phyloP scores from a whole-genome alignment of 164 flowering plant species.

The Piper betle region DNA sequence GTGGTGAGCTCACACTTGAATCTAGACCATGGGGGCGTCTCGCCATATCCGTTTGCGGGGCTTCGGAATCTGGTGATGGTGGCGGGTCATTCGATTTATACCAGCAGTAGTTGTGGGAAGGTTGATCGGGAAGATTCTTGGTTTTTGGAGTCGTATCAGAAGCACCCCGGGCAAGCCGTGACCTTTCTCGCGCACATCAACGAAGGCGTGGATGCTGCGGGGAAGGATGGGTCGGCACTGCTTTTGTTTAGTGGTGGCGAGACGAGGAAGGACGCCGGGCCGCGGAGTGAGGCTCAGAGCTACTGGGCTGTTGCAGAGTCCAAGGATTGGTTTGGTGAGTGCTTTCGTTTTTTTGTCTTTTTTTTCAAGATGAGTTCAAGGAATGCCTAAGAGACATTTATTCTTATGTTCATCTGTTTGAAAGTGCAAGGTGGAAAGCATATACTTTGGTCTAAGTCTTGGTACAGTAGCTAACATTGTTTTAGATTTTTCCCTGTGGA shows the following conservation, averaged over 20 bases:
- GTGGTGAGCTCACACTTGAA: constrained; percentile 15
- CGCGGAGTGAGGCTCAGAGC: constrained; percentile 98
- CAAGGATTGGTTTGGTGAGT: constrained; percentile 94
- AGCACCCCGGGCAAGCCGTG: constrained; percentile 83
- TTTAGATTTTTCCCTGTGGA: no score
- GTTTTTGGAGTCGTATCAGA: constrained; percentile 90
- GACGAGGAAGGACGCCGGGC: constrained; percentile 93
- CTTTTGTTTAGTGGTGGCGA: constrained; percentile 98
- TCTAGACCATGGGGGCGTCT: constrained; percentile 11
- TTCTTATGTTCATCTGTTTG: background rate
- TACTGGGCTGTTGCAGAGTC: constrained; percentile 95
- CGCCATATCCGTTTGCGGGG: constrained; percentile 40
- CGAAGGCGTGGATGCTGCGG: constrained; percentile 66
- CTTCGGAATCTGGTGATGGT: constrained; percentile 88
- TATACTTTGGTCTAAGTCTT: no score
- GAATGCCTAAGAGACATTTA: no score
- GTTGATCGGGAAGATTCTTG: constrained; percentile 80
- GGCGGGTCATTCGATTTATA: constrained; percentile 94
- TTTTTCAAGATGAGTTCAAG: no score
- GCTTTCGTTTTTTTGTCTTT: background rate
- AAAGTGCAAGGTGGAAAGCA: no score
- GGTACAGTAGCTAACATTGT: no score
- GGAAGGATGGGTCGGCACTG: constrained; percentile 59
- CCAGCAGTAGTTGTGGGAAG: constrained; percentile 74
- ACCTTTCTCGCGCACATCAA: constrained; percentile 67